Percentiles rank a stretch among this genome's conserved stretches.
phyloP scores from a whole-genome alignment of 1,139 yeast species.

The Groenewaldozyma auringiensis region DNA sequence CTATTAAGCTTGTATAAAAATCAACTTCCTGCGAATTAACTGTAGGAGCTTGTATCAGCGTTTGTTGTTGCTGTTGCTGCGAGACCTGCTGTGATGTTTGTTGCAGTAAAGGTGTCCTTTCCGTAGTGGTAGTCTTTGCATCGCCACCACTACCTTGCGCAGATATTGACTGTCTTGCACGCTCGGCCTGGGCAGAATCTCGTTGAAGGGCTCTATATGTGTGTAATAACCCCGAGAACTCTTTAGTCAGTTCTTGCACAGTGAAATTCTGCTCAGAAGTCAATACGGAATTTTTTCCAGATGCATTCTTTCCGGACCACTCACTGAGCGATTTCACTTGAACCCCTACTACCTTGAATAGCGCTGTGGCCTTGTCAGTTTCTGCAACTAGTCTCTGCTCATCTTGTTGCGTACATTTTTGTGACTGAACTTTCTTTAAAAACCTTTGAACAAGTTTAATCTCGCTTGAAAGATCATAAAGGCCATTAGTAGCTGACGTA shows the following conservation, averaged over 20 bases:
- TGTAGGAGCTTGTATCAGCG: constrained; percentile 25
- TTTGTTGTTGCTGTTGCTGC: constrained; percentile 34
- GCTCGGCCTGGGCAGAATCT: constrained; percentile 17
- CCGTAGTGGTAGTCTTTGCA: constrained; percentile 10
- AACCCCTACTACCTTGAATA: constrained; percentile 18
- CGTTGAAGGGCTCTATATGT: constrained; percentile 36
- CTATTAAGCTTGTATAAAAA: constrained; percentile 59
- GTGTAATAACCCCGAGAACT: constrained; percentile 36
- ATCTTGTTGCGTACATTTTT: constrained; percentile 6
- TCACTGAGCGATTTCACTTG: constrained; percentile 19
- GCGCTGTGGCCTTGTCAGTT: constrained; percentile 18
- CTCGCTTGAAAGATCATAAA: constrained; percentile 19
- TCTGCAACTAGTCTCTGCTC: constrained; percentile 15
- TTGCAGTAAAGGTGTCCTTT: constrained; percentile 26
- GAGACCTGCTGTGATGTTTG: constrained; percentile 22
- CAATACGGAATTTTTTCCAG: constrained; percentile 10
- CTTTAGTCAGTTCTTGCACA: constrained; percentile 37
- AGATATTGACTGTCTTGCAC: constrained; percentile 25
- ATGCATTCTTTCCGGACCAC: no score
- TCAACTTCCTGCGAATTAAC: constrained; percentile 61
- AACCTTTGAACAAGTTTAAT: constrained; percentile 17
- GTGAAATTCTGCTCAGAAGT: constrained; percentile 28
- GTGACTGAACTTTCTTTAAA: constrained; percentile 9
- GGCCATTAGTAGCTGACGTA: constrained; percentile 17
- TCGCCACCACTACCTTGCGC: neutral